Base-by-base conservation (phyloP, 306 rosid genomes). In the Fragaria nilgerrensis region DNA sequence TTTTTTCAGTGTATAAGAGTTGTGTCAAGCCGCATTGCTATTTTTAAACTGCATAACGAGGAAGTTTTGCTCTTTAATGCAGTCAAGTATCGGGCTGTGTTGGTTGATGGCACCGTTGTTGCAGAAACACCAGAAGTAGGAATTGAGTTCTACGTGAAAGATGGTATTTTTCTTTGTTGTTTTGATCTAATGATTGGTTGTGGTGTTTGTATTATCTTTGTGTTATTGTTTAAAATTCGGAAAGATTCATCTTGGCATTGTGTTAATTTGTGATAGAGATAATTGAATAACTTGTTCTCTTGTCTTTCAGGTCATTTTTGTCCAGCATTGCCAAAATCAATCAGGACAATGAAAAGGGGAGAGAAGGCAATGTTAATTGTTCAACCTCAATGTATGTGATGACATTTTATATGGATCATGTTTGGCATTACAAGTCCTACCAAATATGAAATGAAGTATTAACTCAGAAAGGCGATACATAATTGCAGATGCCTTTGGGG, bases 291-390 rank as follows among this genome's bases (percentile, higher is more conserved):
- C 53, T 20, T 4, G 32, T 27, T 0, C n/a, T 67, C 71, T 75
- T 36, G 72, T 58, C 14, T 76, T 78, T 81, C 79, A 91, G 92
- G 92, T 80, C 87, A 86, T 77, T 76, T 87, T 59, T 70, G 87
- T 77, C 82, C 85, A 3, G 86, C 82, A 70, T 82, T 91, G 75
- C 83, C 85, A 0, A 87, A 77, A 80, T 90, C 86, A 62, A 83
- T 91, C 80, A 81, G 75, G 90, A 86, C 90, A 36, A 87, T 89
- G 96, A 81, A 69, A 71, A 76, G 70, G 63, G 93, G 90, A 74
- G 96, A 89, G 88, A 87, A 87, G 84, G 92, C 90, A 78, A 86
- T 80, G 69, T 80, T 91, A 80, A 77, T 87, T 81, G 87, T 91
- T 83, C 92, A 87, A 77, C 92, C 94, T 72, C 92, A 80, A 74